Evolutionary conservation across 2,329 filamentous ascomycete genomes (phyloP).

Genomic region (Phoma sp.): DNA sequence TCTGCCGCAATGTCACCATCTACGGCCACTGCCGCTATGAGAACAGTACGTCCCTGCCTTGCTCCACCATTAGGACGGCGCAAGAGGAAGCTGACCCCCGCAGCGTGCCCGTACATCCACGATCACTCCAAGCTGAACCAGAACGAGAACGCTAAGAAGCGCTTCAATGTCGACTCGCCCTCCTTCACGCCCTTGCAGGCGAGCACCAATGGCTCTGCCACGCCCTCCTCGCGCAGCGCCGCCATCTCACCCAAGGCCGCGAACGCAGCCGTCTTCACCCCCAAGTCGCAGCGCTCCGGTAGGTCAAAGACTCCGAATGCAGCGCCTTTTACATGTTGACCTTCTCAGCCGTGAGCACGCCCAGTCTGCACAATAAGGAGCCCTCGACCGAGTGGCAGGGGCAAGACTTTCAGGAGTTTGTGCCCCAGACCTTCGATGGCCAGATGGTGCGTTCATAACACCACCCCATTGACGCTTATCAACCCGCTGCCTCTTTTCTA

Average conservation of each 20-base stretch:
- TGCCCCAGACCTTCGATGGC: constrained; percentile 61
- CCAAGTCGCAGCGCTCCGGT: constrained; percentile 60
- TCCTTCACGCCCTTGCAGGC: constrained; percentile 80
- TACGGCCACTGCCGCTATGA: constrained; percentile 93
- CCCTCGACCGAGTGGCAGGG: constrained; percentile 55
- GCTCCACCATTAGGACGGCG: no score
- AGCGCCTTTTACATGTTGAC: constrained; percentile 21
- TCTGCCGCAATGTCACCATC: constrained; percentile 91
- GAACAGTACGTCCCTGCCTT: constrained; percentile 62
- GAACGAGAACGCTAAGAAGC: constrained; percentile 67
- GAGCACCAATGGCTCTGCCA: constrained; percentile 53
- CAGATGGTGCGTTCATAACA: constrained; percentile 53
- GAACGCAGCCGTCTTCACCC: constrained; percentile 86
- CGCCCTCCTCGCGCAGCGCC: constrained; percentile 66
- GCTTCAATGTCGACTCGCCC: constrained; percentile 93
- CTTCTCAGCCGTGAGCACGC: constrained; percentile 49
- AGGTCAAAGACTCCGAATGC: constrained; percentile 32
- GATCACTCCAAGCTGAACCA: constrained; percentile 70
- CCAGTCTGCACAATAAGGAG: constrained; percentile 54
- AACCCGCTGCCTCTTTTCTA: background rate
- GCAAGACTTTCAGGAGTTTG: constrained; percentile 59
- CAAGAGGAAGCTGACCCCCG: background rate
- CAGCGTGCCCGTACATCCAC: constrained; percentile 82
- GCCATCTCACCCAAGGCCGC: constrained; percentile 88
- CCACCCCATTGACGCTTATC: no score